These are phyloP conservation scores for Zoysia japonica DNA, from an alignment of 176 grass and related monocot species.

Conservation along the genomic window DNA sequence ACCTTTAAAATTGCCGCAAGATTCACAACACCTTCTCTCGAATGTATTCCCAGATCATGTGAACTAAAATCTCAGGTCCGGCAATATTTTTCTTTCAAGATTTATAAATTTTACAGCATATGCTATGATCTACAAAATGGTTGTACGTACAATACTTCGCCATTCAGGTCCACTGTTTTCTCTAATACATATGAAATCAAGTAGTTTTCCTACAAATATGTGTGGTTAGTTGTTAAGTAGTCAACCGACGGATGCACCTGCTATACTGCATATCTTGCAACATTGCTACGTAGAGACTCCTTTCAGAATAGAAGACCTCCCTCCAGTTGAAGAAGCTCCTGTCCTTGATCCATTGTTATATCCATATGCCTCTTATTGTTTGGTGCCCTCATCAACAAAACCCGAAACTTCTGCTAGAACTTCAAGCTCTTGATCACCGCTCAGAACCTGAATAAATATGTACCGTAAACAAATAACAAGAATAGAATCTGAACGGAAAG, in stretches of 20 bases:
- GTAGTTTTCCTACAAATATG: neutral
- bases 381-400: slow-evolving; percentile 42
- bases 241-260: neutral
- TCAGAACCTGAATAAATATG: slow-evolving; percentile 55
- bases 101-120: slow-evolving; percentile 25
- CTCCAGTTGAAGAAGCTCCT: slow-evolving; percentile 6
- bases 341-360: neutral
- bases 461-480: neutral
- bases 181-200: neutral
- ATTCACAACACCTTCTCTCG: neutral
- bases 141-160: neutral
- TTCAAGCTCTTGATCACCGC: slow-evolving; percentile 74
- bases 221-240: slow-evolving; percentile 30
- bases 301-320: neutral
- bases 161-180: neutral
- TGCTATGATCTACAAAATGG: slow-evolving; percentile 31
- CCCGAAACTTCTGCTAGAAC: slow-evolving; percentile 74
- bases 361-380: slow-evolving; percentile 8
- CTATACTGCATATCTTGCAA: neutral
- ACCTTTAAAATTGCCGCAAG: neutral
- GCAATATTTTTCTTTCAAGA: neutral
- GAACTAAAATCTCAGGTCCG: neutral
- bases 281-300: neutral
- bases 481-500: neutral
- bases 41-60: neutral